Evolutionary conservation across 495 filamentous ascomycete genomes (phyloP).

Genomic region (Cetradonia linearis): DNA sequence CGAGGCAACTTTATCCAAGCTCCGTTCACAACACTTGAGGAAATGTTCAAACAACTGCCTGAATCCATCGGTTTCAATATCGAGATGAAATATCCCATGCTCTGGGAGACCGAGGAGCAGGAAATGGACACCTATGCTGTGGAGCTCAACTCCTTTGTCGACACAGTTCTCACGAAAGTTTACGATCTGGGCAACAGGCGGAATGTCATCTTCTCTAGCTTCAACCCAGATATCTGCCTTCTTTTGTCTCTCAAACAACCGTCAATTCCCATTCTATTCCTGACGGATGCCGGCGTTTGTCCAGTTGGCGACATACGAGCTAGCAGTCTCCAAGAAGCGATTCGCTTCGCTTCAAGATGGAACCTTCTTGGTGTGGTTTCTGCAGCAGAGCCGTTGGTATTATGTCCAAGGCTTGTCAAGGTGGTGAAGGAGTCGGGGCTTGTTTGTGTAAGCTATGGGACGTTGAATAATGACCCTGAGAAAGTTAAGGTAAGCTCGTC

Average conservation of each 20-base stretch:
- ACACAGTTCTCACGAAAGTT: constrained; percentile 80
- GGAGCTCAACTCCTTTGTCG: constrained; percentile 94
- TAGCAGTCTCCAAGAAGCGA: constrained; percentile 84
- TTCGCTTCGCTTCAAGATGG: constrained; percentile 89
- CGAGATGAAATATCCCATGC: constrained; percentile 98
- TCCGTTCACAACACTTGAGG: constrained; percentile 88
- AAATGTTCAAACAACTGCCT: constrained; percentile 79
- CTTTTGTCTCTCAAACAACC: constrained; percentile 93
- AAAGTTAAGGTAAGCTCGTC: constrained; percentile 64
- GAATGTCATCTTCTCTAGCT: constrained; percentile 89
- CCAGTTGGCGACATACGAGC: constrained; percentile 83
- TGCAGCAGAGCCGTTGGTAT: constrained; percentile 71
- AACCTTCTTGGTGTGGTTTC: constrained; percentile 87
- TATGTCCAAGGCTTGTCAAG: constrained; percentile 79
- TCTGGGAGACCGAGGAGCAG: constrained; percentile 83
- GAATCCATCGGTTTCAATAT: constrained; percentile 88
- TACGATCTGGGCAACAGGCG: constrained; percentile 64
- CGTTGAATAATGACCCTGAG: constrained; percentile 71
- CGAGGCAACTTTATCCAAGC: constrained; percentile 89
- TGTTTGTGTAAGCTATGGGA: constrained; percentile 92
- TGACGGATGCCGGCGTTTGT: constrained; percentile 73
- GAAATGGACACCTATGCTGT: constrained; percentile 97
- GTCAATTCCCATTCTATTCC: constrained; percentile 86
- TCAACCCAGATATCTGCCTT: constrained; percentile 94
- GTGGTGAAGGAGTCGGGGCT: constrained; percentile 94